A percentile compares a stretch with the other conserved stretches of the same genome.
Evolutionary conservation across 768 basidiomycete species (phyloP).

Genomic region (Suillus decipiens): DNA sequence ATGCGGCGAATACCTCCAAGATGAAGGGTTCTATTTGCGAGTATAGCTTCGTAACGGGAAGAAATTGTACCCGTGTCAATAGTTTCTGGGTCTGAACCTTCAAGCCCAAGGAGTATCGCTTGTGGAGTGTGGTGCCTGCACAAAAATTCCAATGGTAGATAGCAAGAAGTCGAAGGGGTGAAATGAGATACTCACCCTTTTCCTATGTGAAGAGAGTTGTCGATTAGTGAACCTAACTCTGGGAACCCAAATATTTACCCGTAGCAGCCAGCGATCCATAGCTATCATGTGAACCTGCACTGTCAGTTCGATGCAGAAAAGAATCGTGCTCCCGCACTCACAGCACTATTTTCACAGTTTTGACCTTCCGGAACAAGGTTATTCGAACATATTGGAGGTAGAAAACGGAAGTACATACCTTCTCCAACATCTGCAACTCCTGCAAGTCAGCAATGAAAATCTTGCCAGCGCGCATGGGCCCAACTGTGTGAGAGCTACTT

Average conservation of each 20-base stretch:
- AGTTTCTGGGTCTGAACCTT: constrained; percentile 92
- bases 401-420: constrained; percentile 42
- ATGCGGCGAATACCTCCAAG: constrained; percentile 79
- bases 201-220: constrained; percentile 41
- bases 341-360: constrained; percentile 83
- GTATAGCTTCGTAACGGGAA: constrained; percentile 70
- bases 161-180: constrained; percentile 8
- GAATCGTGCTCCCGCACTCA: constrained; percentile 35
- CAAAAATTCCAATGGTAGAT: neutral
- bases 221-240: constrained; percentile 11
- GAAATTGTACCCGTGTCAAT: constrained; percentile 86
- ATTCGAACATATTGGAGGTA: constrained; percentile 5
- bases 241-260: constrained; percentile 42
- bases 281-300: constrained; percentile 36
- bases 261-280: constrained; percentile 95
- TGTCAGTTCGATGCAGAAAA: constrained; percentile 14
- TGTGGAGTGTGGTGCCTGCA: constrained; percentile 84
- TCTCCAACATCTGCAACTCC: constrained; percentile 66
- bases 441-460: constrained; percentile 82
- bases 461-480: constrained; percentile 89
- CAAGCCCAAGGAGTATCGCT: constrained; percentile 80
- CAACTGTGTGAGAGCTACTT: constrained; percentile 67
- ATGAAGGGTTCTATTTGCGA: constrained; percentile 61
- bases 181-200: constrained; percentile 60
- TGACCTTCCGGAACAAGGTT: constrained; percentile 48